A percentile compares a stretch with the other conserved stretches of the same genome.
Evolutionary conservation across 2,329 filamentous ascomycete genomes (phyloP).

Genomic region (Aspergillus ruber): DNA sequence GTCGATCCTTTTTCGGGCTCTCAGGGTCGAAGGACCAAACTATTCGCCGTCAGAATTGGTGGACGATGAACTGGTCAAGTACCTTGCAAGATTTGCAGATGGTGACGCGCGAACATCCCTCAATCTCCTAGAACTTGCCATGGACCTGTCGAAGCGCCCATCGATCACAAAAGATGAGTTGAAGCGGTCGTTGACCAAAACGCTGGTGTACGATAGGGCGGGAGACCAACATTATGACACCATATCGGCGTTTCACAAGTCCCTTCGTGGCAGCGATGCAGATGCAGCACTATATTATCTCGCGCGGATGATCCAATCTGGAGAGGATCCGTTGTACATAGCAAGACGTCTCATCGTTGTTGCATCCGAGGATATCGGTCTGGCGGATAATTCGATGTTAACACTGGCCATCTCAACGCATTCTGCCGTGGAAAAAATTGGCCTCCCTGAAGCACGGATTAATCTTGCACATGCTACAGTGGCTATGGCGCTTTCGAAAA

Average conservation of each 20-base stretch:
- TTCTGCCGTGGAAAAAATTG: slow-evolving; percentile 83
- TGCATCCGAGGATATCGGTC: slow-evolving; percentile 85
- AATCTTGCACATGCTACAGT: slow-evolving; percentile 82
- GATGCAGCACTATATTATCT: slow-evolving; percentile 93
- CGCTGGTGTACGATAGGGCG: slow-evolving; percentile 86
- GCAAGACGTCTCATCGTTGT: slow-evolving; percentile 91
- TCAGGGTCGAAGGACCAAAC: slow-evolving; percentile 54
- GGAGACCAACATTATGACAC: slow-evolving; percentile 98
- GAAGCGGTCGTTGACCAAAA: slow-evolving; percentile 79
- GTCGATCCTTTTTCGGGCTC: slow-evolving; percentile 68
- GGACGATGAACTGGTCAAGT: slow-evolving; percentile 68
- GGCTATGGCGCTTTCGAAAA: slow-evolving; percentile 71
- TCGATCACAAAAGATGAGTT: slow-evolving; percentile 67
- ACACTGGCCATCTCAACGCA: slow-evolving; percentile 80
- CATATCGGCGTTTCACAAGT: slow-evolving; percentile 95
- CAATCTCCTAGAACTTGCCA: slow-evolving; percentile 83
- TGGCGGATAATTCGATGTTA: slow-evolving; percentile 80
- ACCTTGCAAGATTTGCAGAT: slow-evolving; percentile 80
- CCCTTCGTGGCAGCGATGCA: slow-evolving; percentile 76
- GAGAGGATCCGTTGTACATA: slow-evolving; percentile 88
- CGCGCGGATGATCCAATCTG: slow-evolving; percentile 88
- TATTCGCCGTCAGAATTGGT: slow-evolving; percentile 52
- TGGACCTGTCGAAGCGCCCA: slow-evolving; percentile 63
- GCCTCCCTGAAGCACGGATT: slow-evolving; percentile 90
- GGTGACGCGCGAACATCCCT: slow-evolving; percentile 89